Base-by-base conservation (phyloP, 805 yeast species). In the Metschnikowia arizonensis region DNA sequence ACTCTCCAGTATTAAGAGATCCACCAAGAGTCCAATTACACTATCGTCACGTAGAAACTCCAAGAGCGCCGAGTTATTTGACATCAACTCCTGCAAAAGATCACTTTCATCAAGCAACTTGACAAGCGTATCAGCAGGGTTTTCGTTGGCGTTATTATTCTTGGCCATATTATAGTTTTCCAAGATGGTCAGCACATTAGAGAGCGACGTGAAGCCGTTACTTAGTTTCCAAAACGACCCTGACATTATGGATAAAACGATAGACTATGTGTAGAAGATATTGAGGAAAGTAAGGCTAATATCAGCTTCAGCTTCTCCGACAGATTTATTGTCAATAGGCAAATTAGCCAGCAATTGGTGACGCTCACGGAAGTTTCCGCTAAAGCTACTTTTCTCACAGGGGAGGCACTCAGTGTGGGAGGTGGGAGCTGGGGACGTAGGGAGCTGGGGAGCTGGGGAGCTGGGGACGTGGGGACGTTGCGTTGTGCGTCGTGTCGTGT, bases 41-140 rank as follows among this genome's bases (percentile, higher is more conserved):
- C 55, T 47, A 23, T 68, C 72, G 31, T 84, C 78, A 50, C 83
- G 66, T 30, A 88, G 68, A 60, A 87, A 93, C 47, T 85, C 85
- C 23, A 85, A 69, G 24, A 88, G 64, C 47, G 84, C 90, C 37
- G 80, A 84, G 54, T 86, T 91, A 59, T 85, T 89, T 49, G 88
- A 67, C 36, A 88, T 64, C 39, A 83, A 84, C 37, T 77, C 80
- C 48, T 81, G 63, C 18, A 70, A 58, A 44, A 72, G 59, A 50
- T 72, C 76, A 49, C 62, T 63, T 48, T 72, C 76, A 46, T 72
- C 74, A 49, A 72, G 59, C 24, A 72, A 58, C 48, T 66, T 65
- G 44, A 62, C 32, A 30, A 70, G 58, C 6, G 67, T 62, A 2
- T 58, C 61, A 17, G 55, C 59, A 4, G 62, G 50, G 29, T 50